These are phyloP conservation scores for Astrephomene gubernaculifera DNA, from an alignment of 139 green algal species.

Conservation along the genomic window DNA sequence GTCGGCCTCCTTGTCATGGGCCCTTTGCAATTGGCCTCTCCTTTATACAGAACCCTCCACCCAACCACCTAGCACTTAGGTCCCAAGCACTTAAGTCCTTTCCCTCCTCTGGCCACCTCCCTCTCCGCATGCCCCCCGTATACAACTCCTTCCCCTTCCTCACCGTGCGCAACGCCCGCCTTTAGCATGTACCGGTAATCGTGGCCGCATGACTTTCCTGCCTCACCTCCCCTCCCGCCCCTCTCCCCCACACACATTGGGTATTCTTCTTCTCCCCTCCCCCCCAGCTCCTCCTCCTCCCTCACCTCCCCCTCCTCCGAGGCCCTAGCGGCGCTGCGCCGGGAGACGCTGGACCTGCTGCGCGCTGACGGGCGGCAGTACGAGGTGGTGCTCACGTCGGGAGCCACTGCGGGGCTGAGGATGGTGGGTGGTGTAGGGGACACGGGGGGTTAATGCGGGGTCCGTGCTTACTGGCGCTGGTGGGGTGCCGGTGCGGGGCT, in stretches of 20 bases:
- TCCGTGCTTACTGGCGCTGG: no score
- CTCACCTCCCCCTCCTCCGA: not conserved
- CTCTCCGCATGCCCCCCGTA: no score
- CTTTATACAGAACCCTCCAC: not conserved
- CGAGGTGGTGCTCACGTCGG: conserved; percentile 74
- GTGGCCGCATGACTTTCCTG: no score
- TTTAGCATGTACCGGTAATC: not conserved
- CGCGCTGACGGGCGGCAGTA: conserved; percentile 54
- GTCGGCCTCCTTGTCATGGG: not conserved
- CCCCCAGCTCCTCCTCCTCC: not conserved
- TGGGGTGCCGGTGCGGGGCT: no score
- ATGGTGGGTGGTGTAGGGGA: no score
- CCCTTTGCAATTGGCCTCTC: not conserved
- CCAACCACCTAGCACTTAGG: not conserved
- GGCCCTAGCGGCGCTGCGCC: conserved; percentile 38
- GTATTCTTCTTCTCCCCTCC: not conserved
- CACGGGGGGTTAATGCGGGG: no score
- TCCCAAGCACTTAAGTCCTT: no score
- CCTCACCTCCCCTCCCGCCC: not conserved
- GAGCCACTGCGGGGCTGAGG: conserved; percentile 81
- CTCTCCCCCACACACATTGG: not conserved
- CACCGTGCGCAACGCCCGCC: not conserved
- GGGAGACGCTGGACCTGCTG: conserved; percentile 52
- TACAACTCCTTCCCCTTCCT: not conserved
- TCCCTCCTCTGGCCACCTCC: no score